Evolutionary conservation across 768 basidiomycete species (phyloP).

Genomic region (Inosperma sp.): DNA sequence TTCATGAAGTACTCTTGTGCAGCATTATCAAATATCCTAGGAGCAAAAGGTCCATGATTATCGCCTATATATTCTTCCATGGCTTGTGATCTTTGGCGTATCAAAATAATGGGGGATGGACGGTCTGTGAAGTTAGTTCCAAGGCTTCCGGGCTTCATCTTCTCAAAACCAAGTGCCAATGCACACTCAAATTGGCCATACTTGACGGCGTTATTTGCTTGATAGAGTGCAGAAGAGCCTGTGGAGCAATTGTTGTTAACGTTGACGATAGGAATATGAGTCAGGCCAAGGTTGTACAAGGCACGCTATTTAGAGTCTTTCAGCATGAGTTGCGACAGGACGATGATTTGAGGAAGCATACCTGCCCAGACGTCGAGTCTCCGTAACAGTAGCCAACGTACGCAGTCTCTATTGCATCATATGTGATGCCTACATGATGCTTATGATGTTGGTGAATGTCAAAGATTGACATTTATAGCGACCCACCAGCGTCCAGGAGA

Average conservation of each 20-base stretch:
- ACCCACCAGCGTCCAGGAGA: constrained; percentile 72
- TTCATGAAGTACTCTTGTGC: constrained; percentile 74
- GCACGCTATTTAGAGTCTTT: constrained; percentile 45
- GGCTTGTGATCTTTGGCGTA: constrained; percentile 40
- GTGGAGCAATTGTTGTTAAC: constrained; percentile 89
- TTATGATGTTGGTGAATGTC: neutral
- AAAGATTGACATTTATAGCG: neutral
- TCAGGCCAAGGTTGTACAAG: constrained; percentile 79
- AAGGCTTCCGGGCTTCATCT: constrained; percentile 73
- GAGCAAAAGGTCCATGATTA: constrained; percentile 66
- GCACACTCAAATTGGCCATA: constrained; percentile 68
- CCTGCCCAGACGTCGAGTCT: constrained; percentile 75
- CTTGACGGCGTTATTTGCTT: constrained; percentile 68
- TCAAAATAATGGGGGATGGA: constrained; percentile 43
- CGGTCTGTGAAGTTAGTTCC: constrained; percentile 60
- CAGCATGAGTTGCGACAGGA: constrained; percentile 2
- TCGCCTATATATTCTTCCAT: constrained; percentile 52
- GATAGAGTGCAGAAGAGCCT: constrained; percentile 71
- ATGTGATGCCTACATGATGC: constrained; percentile 60
- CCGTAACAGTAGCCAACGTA: constrained; percentile 78
- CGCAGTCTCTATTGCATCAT: constrained; percentile 69
- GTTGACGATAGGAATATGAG: constrained; percentile 78
- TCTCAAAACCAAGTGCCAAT: constrained; percentile 82
- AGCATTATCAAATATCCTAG: constrained; percentile 72
- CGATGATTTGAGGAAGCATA: constrained; percentile 21